These are phyloP conservation scores for Pseudopyrenochaeta lycopersici DNA, from an alignment of 2,329 filamentous ascomycete species.

Conservation along the genomic window DNA sequence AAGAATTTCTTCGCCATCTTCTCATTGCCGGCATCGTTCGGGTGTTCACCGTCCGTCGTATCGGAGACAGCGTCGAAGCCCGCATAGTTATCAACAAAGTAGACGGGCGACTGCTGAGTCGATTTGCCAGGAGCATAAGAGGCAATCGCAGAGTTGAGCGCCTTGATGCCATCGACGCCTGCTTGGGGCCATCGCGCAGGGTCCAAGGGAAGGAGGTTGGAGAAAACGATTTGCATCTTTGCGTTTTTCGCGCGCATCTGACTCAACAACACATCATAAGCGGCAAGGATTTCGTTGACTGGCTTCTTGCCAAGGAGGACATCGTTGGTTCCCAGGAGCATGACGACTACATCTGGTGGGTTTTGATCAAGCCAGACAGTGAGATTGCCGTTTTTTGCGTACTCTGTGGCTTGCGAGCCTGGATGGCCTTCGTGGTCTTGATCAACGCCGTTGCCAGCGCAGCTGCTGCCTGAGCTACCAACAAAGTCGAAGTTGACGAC, in stretches of 20 bases:
- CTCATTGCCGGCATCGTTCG: constrained; percentile 39
- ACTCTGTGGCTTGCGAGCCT: constrained; percentile 52
- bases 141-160: constrained; percentile 25
- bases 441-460: constrained; percentile 52
- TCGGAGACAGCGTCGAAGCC: constrained; percentile 42
- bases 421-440: constrained; percentile 58
- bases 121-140: constrained; percentile 30
- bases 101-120: constrained; percentile 31
- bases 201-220: constrained; percentile 39
- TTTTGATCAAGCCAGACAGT: constrained; percentile 50
- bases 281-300: constrained; percentile 43
- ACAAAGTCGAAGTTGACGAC: constrained; percentile 47
- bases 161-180: constrained; percentile 25
- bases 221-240: constrained; percentile 52
- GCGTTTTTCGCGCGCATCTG: constrained; percentile 55
- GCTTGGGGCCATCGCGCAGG: constrained; percentile 29
- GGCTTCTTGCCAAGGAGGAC: constrained; percentile 48
- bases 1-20: constrained; percentile 43
- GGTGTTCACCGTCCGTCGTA: constrained; percentile 46
- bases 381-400: constrained; percentile 50
- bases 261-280: constrained; percentile 50
- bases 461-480: constrained; percentile 44
- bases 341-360: constrained; percentile 56
- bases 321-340: constrained; percentile 59
- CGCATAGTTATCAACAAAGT: constrained; percentile 39